phyloP scores from a whole-genome alignment of 2,329 filamentous ascomycete species.

The Tolypocladium cylindrosporum region DNA sequence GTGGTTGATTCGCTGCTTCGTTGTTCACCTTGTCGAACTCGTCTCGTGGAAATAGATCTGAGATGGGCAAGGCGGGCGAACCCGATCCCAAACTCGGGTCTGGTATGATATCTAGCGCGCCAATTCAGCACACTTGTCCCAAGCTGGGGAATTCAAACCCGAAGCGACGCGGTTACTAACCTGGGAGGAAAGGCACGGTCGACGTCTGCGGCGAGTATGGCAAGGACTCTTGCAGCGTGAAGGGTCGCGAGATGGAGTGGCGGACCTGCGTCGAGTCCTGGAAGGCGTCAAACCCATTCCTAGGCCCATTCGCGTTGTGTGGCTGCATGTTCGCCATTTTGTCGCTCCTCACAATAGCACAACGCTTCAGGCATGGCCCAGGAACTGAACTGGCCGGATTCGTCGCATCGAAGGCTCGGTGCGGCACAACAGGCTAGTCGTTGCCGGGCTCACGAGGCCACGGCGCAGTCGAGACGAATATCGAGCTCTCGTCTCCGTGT shows the following conservation, averaged over 20 bases:
- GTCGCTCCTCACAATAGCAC: conserved; percentile 14
- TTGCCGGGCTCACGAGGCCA: neutral
- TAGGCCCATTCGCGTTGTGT: conserved; percentile 17
- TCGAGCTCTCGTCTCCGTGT: neutral
- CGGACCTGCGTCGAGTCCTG: conserved; percentile 12
- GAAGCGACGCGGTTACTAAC: conserved; percentile 31
- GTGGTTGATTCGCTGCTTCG: conserved; percentile 50
- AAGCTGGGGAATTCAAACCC: neutral
- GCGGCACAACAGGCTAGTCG: conserved; percentile 1
- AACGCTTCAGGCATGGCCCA: conserved; percentile 19
- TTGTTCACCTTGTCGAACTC: conserved; percentile 61
- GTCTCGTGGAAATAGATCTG: conserved; percentile 38
- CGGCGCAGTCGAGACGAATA: neutral
- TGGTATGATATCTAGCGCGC: conserved; percentile 50
- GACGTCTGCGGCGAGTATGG: conserved; percentile 78
- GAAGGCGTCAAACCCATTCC: conserved; percentile 22
- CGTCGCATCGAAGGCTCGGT: conserved; percentile 14
- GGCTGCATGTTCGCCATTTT: conserved; percentile 21
- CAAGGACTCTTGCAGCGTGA: conserved; percentile 63
- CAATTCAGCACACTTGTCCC: neutral
- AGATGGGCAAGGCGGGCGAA: conserved; percentile 39
- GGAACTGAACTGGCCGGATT: conserved; percentile 15
- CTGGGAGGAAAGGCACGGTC: conserved; percentile 66
- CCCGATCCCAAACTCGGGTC: conserved; percentile 50
- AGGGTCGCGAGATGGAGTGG: conserved; percentile 30